Base-by-base conservation (phyloP, 208 protist species). In the Tritrichomonas foetus region DNA sequence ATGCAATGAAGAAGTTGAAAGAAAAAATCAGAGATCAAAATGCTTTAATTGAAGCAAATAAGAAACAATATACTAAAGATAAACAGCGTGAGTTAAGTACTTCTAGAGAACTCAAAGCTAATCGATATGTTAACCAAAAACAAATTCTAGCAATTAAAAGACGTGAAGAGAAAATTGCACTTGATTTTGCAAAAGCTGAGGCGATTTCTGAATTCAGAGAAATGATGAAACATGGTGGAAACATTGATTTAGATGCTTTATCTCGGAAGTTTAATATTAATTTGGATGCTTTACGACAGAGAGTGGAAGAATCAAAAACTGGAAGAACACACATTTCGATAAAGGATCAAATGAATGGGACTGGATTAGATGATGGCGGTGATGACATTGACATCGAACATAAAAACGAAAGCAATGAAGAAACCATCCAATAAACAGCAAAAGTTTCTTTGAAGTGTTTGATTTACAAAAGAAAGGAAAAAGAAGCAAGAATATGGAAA, bases 21-120 rank as follows among this genome's bases (percentile, higher is more conserved):
- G 78, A 89, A n/a, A 89, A 49, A 57, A 89, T 89, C 30, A 53
- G 78, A 39, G 78, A 89, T 57, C n/a, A 89, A 49, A 89, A 89
- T 30, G 78, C 78, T 27, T 22, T 33, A 39, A 53, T 25, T 47
- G 3, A 44, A 2, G 47, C 41, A 2, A 16, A 53, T 8, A 20
- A 44, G 5, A 89, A 89, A 57, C n/a, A 53, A 13, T 53, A 57
- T 50, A 1, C 33, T 22, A 57, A 41, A 13, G 14, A 53, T 27
- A 49, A 33, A 20, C 53, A 53, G n/a, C 47, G 39, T n/a, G 78
- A 89, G 13, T 27, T 89, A 20, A 89, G 44, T 47, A 53, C n/a
- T n/a, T n/a, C 30, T 14, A 53, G 78, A 39, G 27, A 89, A 50
- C 8, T 47, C 9, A 89, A 36, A 89, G 78, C 78, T 20, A 27